phyloP scores from a whole-genome alignment of 108 stramenopile species.

The Fragilariopsis cylindrus region DNA sequence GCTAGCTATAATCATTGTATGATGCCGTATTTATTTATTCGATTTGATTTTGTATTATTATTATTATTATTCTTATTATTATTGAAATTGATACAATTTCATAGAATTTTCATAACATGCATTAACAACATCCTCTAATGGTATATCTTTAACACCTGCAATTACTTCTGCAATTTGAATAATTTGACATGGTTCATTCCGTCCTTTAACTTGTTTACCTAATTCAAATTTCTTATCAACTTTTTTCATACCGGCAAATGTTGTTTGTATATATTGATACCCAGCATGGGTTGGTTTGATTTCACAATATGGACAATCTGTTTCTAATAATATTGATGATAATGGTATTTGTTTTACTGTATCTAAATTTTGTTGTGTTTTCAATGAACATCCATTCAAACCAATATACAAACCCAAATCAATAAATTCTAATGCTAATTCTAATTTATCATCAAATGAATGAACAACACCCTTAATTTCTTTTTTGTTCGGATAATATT shows the following conservation, averaged over 20 bases:
- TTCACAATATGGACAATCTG: slow-evolving; percentile 97
- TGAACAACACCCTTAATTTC: slow-evolving; percentile 77
- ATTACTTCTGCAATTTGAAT: slow-evolving; percentile 87
- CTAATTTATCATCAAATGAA: slow-evolving; percentile 85
- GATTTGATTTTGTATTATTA: neutral
- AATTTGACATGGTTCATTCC: slow-evolving; percentile 89
- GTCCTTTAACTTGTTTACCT: slow-evolving; percentile 79
- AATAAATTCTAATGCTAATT: slow-evolving; percentile 80
- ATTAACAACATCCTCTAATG: slow-evolving; percentile 61
- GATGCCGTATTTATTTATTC: neutral
- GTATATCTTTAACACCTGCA: slow-evolving; percentile 64
- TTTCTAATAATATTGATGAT: slow-evolving; percentile 87
- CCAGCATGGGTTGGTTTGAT: slow-evolving; percentile 84
- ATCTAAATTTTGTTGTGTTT: slow-evolving; percentile 86
- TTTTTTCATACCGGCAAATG: slow-evolving; percentile 49
- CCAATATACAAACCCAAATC: slow-evolving; percentile 89
- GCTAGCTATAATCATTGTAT: neutral
- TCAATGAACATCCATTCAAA: slow-evolving; percentile 95
- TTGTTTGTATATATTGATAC: slow-evolving; percentile 57
- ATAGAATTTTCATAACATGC: slow-evolving; percentile 63
- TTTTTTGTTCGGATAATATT: slow-evolving; percentile 42
- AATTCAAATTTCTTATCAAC: slow-evolving; percentile 81
- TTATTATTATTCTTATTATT: too few relatives aligned
- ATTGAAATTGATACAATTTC: slow-evolving; percentile 40
- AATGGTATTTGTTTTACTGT: slow-evolving; percentile 79